Base-by-base conservation (phyloP, 345 rosid genomes). In the Mangifera indica region DNA sequence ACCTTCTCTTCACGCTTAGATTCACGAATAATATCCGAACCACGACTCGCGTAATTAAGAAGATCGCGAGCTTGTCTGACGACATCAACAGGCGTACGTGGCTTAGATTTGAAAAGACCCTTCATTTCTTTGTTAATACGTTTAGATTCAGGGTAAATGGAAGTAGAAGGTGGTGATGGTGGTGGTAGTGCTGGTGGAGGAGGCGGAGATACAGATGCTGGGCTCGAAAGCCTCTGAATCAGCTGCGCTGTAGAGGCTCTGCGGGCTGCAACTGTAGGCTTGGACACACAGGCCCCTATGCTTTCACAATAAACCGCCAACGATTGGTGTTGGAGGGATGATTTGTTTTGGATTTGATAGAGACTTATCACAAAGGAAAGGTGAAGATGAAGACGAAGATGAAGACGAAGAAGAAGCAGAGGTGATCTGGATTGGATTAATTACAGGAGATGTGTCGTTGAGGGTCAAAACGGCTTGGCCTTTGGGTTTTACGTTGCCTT, bases 61-160 rank as follows among this genome's bases (percentile, higher is more conserved):
- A 94, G 92, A 82, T 94, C 96, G 72, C 96, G 97, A 10, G 97
- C 86, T 63, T 94, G 98, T 11, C 92, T 87, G 44, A 95, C 96
- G 73, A 88, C 75, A 65, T 95, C 99, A 56, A 77, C 82, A 0
- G 97, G 98, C 63, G 98, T 92, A 1, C 97, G 95, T 12, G 97
- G 92, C 83, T 92, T 94, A 18, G 89, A 81, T 81, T 94, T 94
- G 83, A 94, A 92, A 26, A 91, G 83, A 0, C 96, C 92, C 76
- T 94, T 94, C 98, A 90, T 89, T 78, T 83, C 88, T 60, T 26
- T 40, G 34, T 57, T 58, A 37, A 37, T 49, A 29, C 18, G 53
- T 49, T 11, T 14, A 1, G 52, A 48, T 48, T 48, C 18, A 5
- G 53, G 1, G 53, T 4, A 14, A 13, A 46, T 2, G 4, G 51